phyloP scores from a whole-genome alignment of 345 rosid genomes.

The Ricinus communis region DNA sequence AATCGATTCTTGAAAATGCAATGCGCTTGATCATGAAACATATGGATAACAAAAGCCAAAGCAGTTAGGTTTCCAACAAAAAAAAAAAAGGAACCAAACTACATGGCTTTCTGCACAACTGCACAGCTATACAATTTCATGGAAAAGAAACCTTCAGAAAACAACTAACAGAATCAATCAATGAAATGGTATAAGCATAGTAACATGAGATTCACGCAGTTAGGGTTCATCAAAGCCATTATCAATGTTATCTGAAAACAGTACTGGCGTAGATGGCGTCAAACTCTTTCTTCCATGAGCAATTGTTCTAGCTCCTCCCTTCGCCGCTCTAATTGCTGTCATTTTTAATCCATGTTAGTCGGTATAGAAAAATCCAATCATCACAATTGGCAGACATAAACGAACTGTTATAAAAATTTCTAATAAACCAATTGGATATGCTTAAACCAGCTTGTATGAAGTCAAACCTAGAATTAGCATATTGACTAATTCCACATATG shows the following conservation, averaged over 20 bases:
- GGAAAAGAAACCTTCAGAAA: background rate
- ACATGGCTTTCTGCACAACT: background rate
- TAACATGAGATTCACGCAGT: background rate
- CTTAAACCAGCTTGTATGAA: background rate
- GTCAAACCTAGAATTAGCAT: background rate
- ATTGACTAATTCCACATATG: background rate
- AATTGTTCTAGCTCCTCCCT: constrained; percentile 86
- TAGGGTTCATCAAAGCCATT: background rate
- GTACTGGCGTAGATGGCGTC: constrained; percentile 11
- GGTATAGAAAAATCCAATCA: background rate
- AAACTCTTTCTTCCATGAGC: constrained; percentile 53
- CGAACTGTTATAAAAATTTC: background rate
- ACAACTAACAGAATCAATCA: background rate
- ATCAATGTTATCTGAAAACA: background rate
- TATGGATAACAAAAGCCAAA: background rate
- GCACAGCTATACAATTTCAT: background rate
- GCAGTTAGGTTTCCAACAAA: background rate
- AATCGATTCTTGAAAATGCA: background rate
- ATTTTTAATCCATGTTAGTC: constrained; percentile 3
- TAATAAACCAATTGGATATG: background rate
- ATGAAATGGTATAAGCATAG: constrained; percentile 4
- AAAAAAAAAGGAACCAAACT: background rate
- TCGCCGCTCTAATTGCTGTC: constrained; percentile 77
- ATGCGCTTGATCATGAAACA: background rate
- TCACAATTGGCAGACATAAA: background rate